These are phyloP conservation scores for Colletotrichum ledebouriae DNA, from an alignment of 2,329 filamentous ascomycete species.

Conservation along the genomic window DNA sequence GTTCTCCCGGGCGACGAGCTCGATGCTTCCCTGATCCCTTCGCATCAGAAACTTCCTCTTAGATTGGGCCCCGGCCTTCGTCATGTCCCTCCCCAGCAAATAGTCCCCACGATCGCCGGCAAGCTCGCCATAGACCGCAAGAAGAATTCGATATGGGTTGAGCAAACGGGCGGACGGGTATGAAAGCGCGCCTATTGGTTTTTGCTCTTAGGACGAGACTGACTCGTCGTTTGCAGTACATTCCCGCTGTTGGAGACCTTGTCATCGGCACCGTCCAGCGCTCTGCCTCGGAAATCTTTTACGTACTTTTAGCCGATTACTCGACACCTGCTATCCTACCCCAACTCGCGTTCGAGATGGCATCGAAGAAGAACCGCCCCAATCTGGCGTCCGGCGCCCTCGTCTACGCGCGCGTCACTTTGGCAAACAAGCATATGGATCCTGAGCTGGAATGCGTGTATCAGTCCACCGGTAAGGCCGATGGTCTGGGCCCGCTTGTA, in stretches of 20 bases:
- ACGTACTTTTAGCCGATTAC: constrained; percentile 80
- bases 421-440: constrained; percentile 86
- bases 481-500: constrained; percentile 85
- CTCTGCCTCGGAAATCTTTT: constrained; percentile 81
- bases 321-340: constrained; percentile 78
- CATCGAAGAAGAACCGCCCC: constrained; percentile 91
- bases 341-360: constrained; percentile 92
- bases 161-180: constrained; percentile 78
- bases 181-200: constrained; percentile 46
- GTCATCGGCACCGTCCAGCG: constrained; percentile 89
- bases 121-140: constrained; percentile 75
- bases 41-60: constrained; percentile 76
- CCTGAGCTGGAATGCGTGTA: constrained; percentile 93
- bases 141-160: constrained; percentile 85
- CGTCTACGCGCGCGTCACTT: constrained; percentile 88
- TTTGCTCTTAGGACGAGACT: constrained; percentile 39
- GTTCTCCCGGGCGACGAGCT: constrained; percentile 88
- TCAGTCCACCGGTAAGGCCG: constrained; percentile 85
- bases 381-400: constrained; percentile 80
- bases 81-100: constrained; percentile 81
- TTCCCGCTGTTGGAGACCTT: constrained; percentile 83
- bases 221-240: constrained; percentile 70
- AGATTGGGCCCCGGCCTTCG: constrained; percentile 88
- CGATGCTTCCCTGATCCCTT: constrained; percentile 74
- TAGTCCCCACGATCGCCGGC: constrained; percentile 77